These are phyloP conservation scores for Cercospora janseana DNA, from an alignment of 2,329 filamentous ascomycete genomes.

Conservation along the genomic window DNA sequence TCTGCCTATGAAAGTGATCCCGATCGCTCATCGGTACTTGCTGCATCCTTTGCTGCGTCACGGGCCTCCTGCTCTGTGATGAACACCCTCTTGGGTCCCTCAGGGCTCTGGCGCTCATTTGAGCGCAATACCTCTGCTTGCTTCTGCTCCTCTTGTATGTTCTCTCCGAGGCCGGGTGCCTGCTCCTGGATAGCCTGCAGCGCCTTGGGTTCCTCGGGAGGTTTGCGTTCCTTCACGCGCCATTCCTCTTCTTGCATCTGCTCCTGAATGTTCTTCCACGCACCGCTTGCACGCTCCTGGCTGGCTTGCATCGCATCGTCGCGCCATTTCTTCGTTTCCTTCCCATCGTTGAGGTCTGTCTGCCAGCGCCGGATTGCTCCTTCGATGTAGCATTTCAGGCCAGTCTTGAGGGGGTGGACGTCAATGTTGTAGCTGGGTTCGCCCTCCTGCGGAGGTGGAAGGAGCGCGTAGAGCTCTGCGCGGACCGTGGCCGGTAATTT, in stretches of 20 bases:
- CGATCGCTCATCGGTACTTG: not conserved
- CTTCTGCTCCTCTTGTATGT: conserved; percentile 45
- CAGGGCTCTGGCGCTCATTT: conserved; percentile 3
- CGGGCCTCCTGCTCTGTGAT: conserved; percentile 4
- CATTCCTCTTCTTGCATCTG: conserved; percentile 56
- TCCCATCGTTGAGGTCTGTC: conserved; percentile 55
- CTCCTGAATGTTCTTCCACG: conserved; percentile 58
- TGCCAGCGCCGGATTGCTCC: conserved; percentile 56
- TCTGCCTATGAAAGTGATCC: not conserved
- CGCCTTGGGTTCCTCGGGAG: not conserved
- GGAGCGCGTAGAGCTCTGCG: conserved; percentile 32
- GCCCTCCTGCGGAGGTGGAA: conserved; percentile 31
- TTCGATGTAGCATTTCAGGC: conserved; percentile 51
- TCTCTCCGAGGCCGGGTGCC: not conserved
- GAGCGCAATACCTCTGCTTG: conserved; percentile 59
- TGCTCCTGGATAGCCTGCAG: not conserved
- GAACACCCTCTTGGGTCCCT: not conserved
- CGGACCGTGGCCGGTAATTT: conserved; percentile 27
- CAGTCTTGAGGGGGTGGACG: conserved; percentile 40
- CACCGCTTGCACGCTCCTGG: conserved; percentile 51
- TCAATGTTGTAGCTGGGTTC: conserved; percentile 40
- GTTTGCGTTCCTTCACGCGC: conserved; percentile 40
- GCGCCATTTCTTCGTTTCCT: conserved; percentile 58
- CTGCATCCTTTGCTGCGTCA: conserved; percentile 2
- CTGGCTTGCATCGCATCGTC: conserved; percentile 55